phyloP scores from a whole-genome alignment of 176 grass and related monocot species.

The Triticum turgidum region DNA sequence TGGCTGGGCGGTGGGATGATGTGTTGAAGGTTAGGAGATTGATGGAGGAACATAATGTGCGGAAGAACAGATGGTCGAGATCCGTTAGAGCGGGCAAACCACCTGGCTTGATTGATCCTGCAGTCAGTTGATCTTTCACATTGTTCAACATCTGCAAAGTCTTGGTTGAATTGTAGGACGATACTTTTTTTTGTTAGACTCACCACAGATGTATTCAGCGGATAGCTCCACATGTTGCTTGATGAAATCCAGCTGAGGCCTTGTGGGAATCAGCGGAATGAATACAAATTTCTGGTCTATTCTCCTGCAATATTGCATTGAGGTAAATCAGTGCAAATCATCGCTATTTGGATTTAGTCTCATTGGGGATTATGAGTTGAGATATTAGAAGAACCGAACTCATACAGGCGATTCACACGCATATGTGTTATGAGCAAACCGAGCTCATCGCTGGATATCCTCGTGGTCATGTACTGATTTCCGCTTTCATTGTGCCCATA shows the following conservation, averaged over 20 bases:
- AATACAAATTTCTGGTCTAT: neutral
- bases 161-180: neutral
- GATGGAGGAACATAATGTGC: constrained; percentile 37
- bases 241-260: constrained; percentile 1
- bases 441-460: neutral
- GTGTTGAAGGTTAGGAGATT: constrained; percentile 48
- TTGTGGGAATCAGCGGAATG: constrained; percentile 5
- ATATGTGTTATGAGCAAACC: neutral
- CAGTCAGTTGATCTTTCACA: constrained; percentile 26
- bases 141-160: neutral
- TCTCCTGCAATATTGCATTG: neutral
- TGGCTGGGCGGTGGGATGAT: constrained; percentile 46
- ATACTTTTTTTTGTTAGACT: constrained; percentile 11
- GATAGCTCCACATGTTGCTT: constrained; percentile 9
- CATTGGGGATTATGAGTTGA: neutral
- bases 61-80: constrained; percentile 43
- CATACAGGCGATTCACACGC: neutral
- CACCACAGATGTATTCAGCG: neutral
- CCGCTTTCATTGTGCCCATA: neutral
- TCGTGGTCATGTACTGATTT: constrained; percentile 2
- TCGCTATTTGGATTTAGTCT: neutral
- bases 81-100: constrained; percentile 15
- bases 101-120: neutral
- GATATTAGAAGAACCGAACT: neutral
- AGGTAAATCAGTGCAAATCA: neutral